A percentile compares a stretch with the other conserved stretches of the same genome.
phyloP scores from a whole-genome alignment of 345 rosid species.

The Aurinia saxatilis region DNA sequence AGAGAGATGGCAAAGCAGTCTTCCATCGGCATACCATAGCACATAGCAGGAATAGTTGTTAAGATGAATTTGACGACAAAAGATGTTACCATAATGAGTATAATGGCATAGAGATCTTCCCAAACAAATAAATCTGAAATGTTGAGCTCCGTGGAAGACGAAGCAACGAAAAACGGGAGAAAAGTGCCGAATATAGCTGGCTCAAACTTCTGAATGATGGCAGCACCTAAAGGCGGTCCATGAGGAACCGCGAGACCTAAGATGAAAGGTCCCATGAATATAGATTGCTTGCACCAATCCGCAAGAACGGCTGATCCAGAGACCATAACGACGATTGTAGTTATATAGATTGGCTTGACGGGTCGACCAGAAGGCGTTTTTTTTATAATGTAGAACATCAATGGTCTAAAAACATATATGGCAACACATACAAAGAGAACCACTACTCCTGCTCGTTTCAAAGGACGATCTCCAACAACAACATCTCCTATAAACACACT shows the following conservation, averaged over 20 bases:
- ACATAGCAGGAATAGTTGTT: constrained; percentile 32
- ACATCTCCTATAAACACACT: constrained; percentile 26
- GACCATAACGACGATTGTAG: constrained; percentile 24
- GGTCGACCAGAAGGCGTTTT: constrained; percentile 33
- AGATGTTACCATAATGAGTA: not conserved
- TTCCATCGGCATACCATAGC: constrained; percentile 33
- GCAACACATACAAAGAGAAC: constrained; percentile 18
- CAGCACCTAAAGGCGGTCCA: constrained; percentile 52
- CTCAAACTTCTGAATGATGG: constrained; percentile 34
- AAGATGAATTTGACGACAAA: constrained; percentile 29
- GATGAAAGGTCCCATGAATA: constrained; percentile 34
- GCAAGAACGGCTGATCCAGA: constrained; percentile 23
- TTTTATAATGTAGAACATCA: constrained; percentile 26
- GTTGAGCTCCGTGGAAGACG: constrained; percentile 14
- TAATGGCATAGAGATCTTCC: not conserved
- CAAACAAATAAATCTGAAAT: not conserved
- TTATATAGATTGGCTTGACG: constrained; percentile 21
- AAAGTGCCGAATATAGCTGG: constrained; percentile 23
- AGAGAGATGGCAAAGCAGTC: constrained; percentile 43
- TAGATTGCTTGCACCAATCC: constrained; percentile 22
- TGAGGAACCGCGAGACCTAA: constrained; percentile 41
- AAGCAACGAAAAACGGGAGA: constrained; percentile 24
- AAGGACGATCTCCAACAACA: constrained; percentile 6
- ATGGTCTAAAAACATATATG: constrained; percentile 22
- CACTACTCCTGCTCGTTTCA: constrained; percentile 9